Percentiles rank a stretch among this genome's conserved stretches.
These are phyloP conservation scores for Pseudozyma flocculosa DNA, from an alignment of 1,284 basidiomycete genomes.

Conservation along the genomic window DNA sequence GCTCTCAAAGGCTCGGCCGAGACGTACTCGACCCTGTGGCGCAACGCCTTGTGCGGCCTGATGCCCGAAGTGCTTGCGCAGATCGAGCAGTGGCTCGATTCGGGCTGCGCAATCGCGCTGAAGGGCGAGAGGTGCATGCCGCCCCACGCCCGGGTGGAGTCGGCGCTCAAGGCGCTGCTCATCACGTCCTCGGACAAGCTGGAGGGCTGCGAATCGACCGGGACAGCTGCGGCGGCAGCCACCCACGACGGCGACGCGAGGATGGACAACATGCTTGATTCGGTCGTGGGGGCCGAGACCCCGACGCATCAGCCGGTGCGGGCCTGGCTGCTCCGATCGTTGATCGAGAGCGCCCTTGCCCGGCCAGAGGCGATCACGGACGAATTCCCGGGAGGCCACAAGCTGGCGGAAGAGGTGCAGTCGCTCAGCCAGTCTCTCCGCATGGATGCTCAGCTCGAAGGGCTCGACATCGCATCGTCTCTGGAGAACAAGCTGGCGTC, in stretches of 20 bases:
- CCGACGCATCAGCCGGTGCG: constrained; percentile 27
- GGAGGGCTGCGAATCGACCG: constrained; percentile 18
- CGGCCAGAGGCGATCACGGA: constrained; percentile 34
- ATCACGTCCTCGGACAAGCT: constrained; percentile 17
- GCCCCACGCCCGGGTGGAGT: constrained; percentile 25
- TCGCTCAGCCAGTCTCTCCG: constrained; percentile 22
- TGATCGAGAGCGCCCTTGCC: constrained; percentile 27
- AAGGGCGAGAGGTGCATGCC: constrained; percentile 20
- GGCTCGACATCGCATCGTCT: constrained; percentile 13
- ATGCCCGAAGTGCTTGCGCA: constrained; percentile 28
- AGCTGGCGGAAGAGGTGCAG: constrained; percentile 33
- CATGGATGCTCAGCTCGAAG: constrained; percentile 34
- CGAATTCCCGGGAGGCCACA: constrained; percentile 29
- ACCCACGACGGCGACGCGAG: too few species aligned
- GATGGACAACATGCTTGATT: constrained; percentile 8
- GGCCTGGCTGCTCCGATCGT: constrained; percentile 29
- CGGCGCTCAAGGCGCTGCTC: constrained; percentile 17
- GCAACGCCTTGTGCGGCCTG: constrained; percentile 29
- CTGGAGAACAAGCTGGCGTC: constrained; percentile 23
- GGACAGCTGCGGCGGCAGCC: background rate
- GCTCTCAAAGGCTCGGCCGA: constrained; percentile 15
- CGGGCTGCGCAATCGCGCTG: constrained; percentile 7
- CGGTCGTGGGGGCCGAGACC: constrained; percentile 18
- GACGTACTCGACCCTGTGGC: constrained; percentile 25
- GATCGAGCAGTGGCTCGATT: constrained; percentile 36